Evolutionary conservation across 768 basidiomycete species (phyloP), one percentile per base, ranked within the genome.

Genomic region (Mycena leptocephala): DNA sequence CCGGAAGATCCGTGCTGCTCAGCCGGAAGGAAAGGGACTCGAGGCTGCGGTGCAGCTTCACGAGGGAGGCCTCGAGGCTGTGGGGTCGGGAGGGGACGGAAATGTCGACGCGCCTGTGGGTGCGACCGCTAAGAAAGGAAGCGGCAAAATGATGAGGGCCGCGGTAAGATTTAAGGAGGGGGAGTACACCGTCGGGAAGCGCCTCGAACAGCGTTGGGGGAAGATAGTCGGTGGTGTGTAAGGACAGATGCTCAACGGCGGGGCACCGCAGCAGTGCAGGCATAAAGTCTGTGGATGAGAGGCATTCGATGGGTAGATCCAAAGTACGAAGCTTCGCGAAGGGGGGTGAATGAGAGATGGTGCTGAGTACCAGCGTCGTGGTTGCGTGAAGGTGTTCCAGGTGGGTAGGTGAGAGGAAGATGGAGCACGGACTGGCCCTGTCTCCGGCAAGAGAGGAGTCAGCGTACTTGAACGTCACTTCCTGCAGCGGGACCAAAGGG

Each of bases 381-480:
- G 85, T 86, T 69, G 84, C 82, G 24, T 80, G 76, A 18, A 83
- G 81, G 46, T 75, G 71, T 5, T 83, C 81, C 33, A 84, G 80
- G 28, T 82, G 79, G 41, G 81, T 70, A 26, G 82, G 79, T 10
- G 78, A 76, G 20, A 86, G 79, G 22, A 82, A 71, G 1, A 71
- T 9, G 1, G 26, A 20, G 41, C 58, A 61, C 26, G 70, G 59
- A 53, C 70, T 62, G 1, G 41, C 39, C 26, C 20, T 35, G n/a
- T n/a, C 30, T n/a, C 35, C 1, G 16, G 14, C 22, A 55, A 16
- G 75, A 68, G 59, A 81, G 4, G 69, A 46, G 26, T 61, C 58
- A 14, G 70, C 39, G 46, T 71, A 62, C 43, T 71, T 71, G 70
- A 71, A 71, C 26, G 59, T 71, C 5, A 71, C 70, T 9, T 61